Percentiles rank a stretch among this genome's conserved stretches.
Evolutionary conservation across 345 rosid genomes (phyloP).

Genomic region (Melastoma malabathricum): DNA sequence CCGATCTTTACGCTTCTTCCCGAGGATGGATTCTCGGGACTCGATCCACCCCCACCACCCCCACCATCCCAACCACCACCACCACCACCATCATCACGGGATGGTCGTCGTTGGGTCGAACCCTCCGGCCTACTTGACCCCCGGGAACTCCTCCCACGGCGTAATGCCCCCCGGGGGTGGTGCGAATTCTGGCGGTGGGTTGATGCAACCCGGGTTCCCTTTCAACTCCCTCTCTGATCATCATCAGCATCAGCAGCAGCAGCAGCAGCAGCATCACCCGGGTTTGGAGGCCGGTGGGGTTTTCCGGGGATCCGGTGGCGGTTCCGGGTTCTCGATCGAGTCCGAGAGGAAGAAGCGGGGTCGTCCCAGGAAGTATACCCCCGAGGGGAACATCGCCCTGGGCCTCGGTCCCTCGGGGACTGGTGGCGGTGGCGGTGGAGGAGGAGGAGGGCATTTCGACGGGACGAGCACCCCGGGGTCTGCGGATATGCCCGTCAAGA

Average conservation of each 20-base stretch:
- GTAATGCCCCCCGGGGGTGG: too few relatives aligned
- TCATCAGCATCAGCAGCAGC: slow-evolving; percentile 11
- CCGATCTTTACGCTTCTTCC: too few relatives aligned
- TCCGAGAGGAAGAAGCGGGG: slow-evolving; percentile 78
- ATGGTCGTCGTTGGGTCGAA: too few relatives aligned
- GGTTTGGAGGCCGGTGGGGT: slow-evolving; percentile 10
- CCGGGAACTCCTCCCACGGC: too few relatives aligned
- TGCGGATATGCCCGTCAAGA: slow-evolving; percentile 25
- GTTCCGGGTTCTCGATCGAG: slow-evolving; percentile 32
- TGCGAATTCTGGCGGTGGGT: neutral
- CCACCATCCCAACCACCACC: too few relatives aligned
- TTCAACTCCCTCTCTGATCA: slow-evolving; percentile 22
- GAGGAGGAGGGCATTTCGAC: slow-evolving; percentile 7
- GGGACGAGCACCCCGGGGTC: slow-evolving; percentile 23
- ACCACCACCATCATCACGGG: too few relatives aligned
- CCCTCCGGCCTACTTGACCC: too few relatives aligned
- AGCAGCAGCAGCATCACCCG: slow-evolving; percentile 6
- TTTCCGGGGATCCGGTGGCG: slow-evolving; percentile 37
- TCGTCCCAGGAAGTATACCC: slow-evolving; percentile 73
- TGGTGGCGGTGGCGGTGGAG: slow-evolving; percentile 5
- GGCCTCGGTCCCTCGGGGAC: slow-evolving; percentile 49
- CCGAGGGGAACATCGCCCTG: slow-evolving; percentile 76
- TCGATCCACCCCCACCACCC: too few relatives aligned
- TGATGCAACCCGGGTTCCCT: slow-evolving; percentile 22
- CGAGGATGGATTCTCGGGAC: too few relatives aligned